Percentiles rank a stretch among this genome's conserved stretches.
phyloP scores from a whole-genome alignment of 768 basidiomycete species.

The Ramaria sp. region DNA sequence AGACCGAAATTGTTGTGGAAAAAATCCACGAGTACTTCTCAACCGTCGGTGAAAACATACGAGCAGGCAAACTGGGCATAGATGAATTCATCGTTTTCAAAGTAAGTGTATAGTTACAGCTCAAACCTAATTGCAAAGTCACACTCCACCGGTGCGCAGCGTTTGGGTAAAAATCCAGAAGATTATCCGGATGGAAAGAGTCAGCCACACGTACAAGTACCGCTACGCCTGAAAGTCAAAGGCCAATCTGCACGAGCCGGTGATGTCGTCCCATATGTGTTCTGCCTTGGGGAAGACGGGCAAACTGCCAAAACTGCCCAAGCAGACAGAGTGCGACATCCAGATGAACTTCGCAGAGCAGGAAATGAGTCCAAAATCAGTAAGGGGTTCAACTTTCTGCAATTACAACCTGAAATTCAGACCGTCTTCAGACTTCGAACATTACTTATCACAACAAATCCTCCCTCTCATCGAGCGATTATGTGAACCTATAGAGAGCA shows the following conservation, averaged over 20 bases:
- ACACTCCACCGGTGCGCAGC: conserved; percentile 31
- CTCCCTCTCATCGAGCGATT: conserved; percentile 90
- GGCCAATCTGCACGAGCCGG: conserved; percentile 74
- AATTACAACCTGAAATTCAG: conserved; percentile 3
- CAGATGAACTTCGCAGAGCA: conserved; percentile 77
- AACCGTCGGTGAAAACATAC: conserved; percentile 66
- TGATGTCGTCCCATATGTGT: conserved; percentile 94
- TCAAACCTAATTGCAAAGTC: background rate
- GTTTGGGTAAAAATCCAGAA: conserved; percentile 91
- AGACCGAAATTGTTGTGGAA: conserved; percentile 81
- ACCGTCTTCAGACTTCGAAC: conserved; percentile 61
- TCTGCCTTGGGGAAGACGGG: conserved; percentile 71
- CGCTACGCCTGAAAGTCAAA: conserved; percentile 76
- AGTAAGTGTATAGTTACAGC: conserved; percentile 30
- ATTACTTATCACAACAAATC: conserved; percentile 86
- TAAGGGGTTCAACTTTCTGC: conserved; percentile 21
- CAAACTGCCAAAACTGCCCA: conserved; percentile 64
- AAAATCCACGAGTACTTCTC: conserved; percentile 88
- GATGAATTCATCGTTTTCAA: conserved; percentile 96
- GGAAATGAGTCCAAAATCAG: conserved; percentile 64
- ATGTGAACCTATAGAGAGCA: conserved; percentile 94
- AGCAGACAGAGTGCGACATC: conserved; percentile 87
- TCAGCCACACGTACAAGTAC: conserved; percentile 96
- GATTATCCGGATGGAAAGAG: conserved; percentile 94
- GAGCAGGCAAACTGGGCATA: conserved; percentile 64